A percentile compares a stretch with the other conserved stretches of the same genome.
Evolutionary conservation across 495 filamentous ascomycete genomes (phyloP).

Genomic region (Podospora anserina): DNA sequence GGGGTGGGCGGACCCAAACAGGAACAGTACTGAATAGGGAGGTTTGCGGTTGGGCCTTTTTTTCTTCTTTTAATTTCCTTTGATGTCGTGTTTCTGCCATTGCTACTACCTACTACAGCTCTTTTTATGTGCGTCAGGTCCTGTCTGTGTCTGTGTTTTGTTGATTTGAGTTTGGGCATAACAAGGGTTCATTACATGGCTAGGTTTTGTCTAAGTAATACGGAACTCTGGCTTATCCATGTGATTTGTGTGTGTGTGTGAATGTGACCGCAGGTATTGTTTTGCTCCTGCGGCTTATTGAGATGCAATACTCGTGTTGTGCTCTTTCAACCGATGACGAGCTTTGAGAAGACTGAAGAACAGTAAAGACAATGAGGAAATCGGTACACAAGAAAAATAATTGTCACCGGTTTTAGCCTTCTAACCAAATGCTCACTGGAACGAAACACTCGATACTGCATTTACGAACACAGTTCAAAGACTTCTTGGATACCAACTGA

Average conservation of each 20-base stretch:
- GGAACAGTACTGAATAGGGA: conserved; percentile 17
- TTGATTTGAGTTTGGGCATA: conserved; percentile 33
- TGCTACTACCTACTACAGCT: conserved; percentile 7
- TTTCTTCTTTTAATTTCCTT: conserved; percentile 12
- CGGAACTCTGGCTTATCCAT: not conserved
- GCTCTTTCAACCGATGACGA: too few species aligned
- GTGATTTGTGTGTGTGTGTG: not conserved
- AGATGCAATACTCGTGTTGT: not conserved
- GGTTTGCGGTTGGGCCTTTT: conserved; percentile 15
- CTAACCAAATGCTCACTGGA: too few species aligned
- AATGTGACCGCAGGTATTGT: not conserved
- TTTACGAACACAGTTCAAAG: too few species aligned
- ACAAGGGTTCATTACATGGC: conserved; percentile 4
- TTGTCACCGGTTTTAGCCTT: too few species aligned
- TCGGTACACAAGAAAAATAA: too few species aligned
- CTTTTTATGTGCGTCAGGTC: conserved; percentile 12
- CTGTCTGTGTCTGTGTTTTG: conserved; percentile 30
- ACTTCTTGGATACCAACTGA: too few species aligned
- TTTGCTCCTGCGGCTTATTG: not conserved
- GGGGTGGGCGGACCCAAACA: conserved; percentile 11
- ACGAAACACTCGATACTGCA: too few species aligned
- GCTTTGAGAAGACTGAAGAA: too few species aligned
- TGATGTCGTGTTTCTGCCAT: conserved; percentile 6
- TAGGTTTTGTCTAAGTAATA: conserved; percentile 4
- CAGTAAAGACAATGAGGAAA: too few species aligned